Conservation (phyloP, 1,139 yeast genomes). For the Debaryomyces psychrophilus region DNA sequence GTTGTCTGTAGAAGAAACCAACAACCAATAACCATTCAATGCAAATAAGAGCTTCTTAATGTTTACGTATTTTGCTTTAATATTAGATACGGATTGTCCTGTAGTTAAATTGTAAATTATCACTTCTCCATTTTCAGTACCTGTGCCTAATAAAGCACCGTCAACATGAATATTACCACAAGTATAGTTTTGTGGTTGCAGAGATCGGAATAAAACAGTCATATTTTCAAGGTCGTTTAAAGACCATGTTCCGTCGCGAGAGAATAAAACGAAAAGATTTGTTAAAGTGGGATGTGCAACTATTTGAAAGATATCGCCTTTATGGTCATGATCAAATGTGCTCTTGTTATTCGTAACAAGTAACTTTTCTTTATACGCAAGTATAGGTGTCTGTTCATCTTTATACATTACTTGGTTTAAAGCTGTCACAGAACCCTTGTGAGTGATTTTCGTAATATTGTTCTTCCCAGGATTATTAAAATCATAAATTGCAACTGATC, state of each 20-base stretch:
- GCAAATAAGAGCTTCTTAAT: slow-evolving; percentile 56
- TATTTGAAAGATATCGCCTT: slow-evolving; percentile 22
- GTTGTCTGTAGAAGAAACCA: slow-evolving; percentile 22
- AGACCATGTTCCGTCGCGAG: slow-evolving; percentile 30
- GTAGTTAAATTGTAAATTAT: slow-evolving; percentile 47
- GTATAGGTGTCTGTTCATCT: slow-evolving; percentile 19
- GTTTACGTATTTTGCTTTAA: slow-evolving; percentile 27
- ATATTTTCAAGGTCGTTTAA: slow-evolving; percentile 25
- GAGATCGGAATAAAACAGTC: slow-evolving; percentile 15
- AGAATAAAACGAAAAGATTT: slow-evolving; percentile 31
- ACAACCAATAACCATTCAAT: slow-evolving; percentile 71
- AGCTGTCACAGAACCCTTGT: slow-evolving; percentile 21
- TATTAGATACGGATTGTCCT: slow-evolving; percentile 41
- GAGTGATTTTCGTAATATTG: slow-evolving; percentile 16
- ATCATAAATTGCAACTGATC: slow-evolving; percentile 26
- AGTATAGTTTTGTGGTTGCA: slow-evolving; percentile 19
- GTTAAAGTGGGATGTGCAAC: slow-evolving; percentile 40
- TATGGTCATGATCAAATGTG: slow-evolving; percentile 9
- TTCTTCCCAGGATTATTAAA: slow-evolving; percentile 13
- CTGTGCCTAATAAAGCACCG: slow-evolving; percentile 62
- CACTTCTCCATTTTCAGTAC: slow-evolving; percentile 41
- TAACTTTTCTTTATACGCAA: slow-evolving; percentile 24
- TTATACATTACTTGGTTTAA: slow-evolving; percentile 19
- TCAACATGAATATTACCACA: slow-evolving; percentile 62
- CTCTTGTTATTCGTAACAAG: slow-evolving; percentile 18